Evolutionary conservation across 805 yeast genomes (phyloP).

Genomic region (Kodamaea restingae): DNA sequence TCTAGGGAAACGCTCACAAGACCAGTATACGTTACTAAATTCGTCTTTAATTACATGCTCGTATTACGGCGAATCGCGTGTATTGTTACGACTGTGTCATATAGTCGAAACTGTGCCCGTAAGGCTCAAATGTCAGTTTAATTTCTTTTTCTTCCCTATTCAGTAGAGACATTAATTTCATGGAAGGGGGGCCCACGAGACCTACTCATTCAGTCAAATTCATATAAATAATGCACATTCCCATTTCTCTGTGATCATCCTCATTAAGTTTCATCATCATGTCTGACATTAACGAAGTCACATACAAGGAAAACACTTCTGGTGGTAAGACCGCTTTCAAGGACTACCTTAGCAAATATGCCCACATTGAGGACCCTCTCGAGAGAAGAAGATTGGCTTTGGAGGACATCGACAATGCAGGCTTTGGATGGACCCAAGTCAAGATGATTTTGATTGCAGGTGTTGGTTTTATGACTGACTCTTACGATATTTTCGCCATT

Average conservation of each 20-base stretch:
- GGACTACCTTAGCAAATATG: conserved; percentile 73
- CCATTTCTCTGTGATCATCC: neutral
- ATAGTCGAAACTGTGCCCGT: neutral
- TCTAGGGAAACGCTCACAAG: conserved; percentile 4
- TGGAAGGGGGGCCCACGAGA: conserved; percentile 11
- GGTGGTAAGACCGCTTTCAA: conserved; percentile 90
- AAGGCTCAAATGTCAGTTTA: neutral
- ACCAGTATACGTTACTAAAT: neutral
- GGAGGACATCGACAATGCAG: conserved; percentile 76
- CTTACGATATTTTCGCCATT: conserved; percentile 90
- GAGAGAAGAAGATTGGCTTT: conserved; percentile 84
- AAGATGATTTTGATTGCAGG: conserved; percentile 83
- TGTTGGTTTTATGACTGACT: conserved; percentile 90
- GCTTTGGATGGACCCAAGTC: conserved; percentile 78
- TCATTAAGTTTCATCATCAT: conserved; percentile 9
- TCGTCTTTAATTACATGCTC: neutral
- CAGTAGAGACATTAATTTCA: conserved; percentile 3
- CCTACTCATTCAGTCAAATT: neutral
- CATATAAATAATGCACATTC: conserved; percentile 1
- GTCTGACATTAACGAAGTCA: conserved; percentile 23
- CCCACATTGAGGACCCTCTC: conserved; percentile 78
- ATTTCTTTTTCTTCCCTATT: conserved; percentile 5
- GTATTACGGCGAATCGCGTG: neutral
- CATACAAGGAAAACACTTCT: conserved; percentile 17
- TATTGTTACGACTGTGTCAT: conserved; percentile 2